Base-by-base conservation (phyloP, 345 rosid genomes). In the Aquilaria yunnanensis region DNA sequence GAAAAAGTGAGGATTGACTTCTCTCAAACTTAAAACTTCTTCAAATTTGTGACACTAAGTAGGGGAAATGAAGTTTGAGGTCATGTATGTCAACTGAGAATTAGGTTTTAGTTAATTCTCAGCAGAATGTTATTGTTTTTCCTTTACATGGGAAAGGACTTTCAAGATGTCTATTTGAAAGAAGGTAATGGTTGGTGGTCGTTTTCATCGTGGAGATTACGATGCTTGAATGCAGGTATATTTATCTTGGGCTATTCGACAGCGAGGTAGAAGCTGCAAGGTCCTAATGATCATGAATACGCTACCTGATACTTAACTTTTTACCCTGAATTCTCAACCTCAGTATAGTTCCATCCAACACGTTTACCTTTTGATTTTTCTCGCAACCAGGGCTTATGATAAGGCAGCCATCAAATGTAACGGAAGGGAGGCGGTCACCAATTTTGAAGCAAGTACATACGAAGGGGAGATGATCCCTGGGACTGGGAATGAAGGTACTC, bases 201-300 rank as follows among this genome's bases (percentile, higher is more conserved):
- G 75, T 73, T 72, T 80, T 81, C 76, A 79, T 79, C 37, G 59
- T 81, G 81, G 80, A 74, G 87, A 83, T 83, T 78, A 86, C 83
- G 69, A 88, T 86, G 81, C 87, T 89, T 87, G 75, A 81, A 56
- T 89, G 98, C 96, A 92, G 98, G 98, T 92, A 89, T 92, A 79
- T 87, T 32, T 92, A 92, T 80, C 98, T 92, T 84, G 98, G 93
- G 85, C 88, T 89, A 70, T 92, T 92, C 93, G 86, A 92, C 87
- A 85, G 78, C 65, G 91, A 92, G 85, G 96, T 89, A 82, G 93
- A 89, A 80, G 98, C 96, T 82, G 98, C 96, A 87, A 92, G 98
- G 98, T 89, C 88, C 75, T 79, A 68, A 76, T 82, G 88, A 87
- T 83, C 81, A 80, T 73, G 76, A 78, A 70, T 82, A 69, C 71